Base-by-base conservation (phyloP, 176 grass and related monocot genomes). In the Rhipidocladum racemiflorum region DNA sequence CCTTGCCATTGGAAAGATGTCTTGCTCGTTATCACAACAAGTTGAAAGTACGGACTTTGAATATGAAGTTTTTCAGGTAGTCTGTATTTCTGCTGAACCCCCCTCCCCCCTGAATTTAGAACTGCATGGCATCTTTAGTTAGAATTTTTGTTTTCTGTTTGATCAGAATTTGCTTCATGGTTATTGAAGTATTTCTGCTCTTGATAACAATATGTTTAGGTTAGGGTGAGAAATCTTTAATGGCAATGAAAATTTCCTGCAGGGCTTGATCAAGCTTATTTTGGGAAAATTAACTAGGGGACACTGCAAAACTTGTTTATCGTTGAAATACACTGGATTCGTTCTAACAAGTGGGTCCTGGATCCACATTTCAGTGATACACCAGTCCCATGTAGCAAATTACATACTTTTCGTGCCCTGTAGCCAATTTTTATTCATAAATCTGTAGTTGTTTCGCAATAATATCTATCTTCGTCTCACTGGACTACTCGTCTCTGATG, bases 51-150 rank as follows among this genome's bases (percentile, higher is more conserved):
- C 83, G 81, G 81, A 85, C 48, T 32, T 71, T 80, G 86, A 86
- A 72, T 30, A 75, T 74, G 86, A 86, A 49, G 79, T 16, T 83
- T 83, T 75, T 74, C 62, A 92, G 90, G 90, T 92, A 89, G 16
- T 51, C 35, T 65, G 16, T 53, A 50, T 76, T 49, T 45, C 55
- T 62, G 46, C 51, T 32, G 21, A 74, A 28, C 27, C 35, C 9
- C 9, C 51, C 15, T 42, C 43, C 43, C 20, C 56, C 64, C 30
- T 76, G 45, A 90, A 78, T 69, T 59, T 70, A 73, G 45, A 65
- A 78, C 36, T 42, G 43, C 18, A 72, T 88, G 65, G 5, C 43
- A 82, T 50, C 6, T 27, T 60, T 59, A 17, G 15, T 50, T 60
- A 57, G 21, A 49, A 25, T 71, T 78, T n/a, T 65, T 49, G 32